Percentiles rank a stretch among this genome's conserved stretches.
phyloP scores from a whole-genome alignment of 2,329 filamentous ascomycete genomes.

The Fusarium pseudoanthophilum region DNA sequence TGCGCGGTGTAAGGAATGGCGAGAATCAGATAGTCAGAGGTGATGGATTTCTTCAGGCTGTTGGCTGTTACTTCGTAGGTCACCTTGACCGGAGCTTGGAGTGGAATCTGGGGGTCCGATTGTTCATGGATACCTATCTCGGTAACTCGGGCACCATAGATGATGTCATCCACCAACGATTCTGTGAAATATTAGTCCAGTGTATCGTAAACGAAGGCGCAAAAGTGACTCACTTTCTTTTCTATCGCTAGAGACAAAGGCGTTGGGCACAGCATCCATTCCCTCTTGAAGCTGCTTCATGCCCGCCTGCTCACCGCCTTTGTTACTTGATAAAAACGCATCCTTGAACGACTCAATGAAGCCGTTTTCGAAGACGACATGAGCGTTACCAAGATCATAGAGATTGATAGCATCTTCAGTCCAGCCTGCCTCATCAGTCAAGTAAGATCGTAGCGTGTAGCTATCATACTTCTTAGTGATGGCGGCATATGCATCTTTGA shows the following conservation, averaged over 20 bases:
- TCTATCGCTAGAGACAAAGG: background rate
- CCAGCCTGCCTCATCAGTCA: background rate
- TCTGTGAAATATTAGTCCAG: accelerated
- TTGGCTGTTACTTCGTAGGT: background rate
- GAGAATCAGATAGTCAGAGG: background rate
- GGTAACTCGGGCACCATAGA: background rate
- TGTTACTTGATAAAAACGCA: background rate
- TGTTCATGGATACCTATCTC: background rate
- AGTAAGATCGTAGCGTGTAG: background rate
- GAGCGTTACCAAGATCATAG: background rate
- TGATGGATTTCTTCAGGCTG: background rate
- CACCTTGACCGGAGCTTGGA: background rate
- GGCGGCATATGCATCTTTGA: background rate
- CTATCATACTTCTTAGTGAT: background rate
- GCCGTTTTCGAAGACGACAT: background rate
- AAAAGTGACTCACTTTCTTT: background rate
- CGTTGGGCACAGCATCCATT: background rate
- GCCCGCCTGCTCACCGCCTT: accelerated
- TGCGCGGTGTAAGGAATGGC: background rate
- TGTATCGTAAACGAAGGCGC: accelerated
- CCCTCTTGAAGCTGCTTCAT: background rate
- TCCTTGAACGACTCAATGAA: background rate
- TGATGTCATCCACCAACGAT: background rate
- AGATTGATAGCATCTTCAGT: background rate
- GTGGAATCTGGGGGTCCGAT: background rate